phyloP scores from a whole-genome alignment of 1,284 basidiomycete species.

The Tetrapyrgos nigripes region DNA sequence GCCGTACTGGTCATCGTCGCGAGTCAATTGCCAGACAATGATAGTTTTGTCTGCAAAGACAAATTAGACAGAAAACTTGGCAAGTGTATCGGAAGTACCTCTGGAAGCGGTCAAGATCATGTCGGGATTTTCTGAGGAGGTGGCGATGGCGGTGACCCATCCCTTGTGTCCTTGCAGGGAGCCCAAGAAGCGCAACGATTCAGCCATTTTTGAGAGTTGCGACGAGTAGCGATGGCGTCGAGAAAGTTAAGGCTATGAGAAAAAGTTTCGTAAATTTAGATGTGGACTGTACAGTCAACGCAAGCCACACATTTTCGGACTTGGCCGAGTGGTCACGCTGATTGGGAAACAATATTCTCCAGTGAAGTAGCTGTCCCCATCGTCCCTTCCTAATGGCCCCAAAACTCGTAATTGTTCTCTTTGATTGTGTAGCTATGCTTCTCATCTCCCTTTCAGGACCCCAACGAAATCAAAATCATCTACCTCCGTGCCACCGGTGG shows the following conservation, averaged over 20 bases:
- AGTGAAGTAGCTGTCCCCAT: conserved; percentile 13
- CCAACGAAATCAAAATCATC: conserved; percentile 97
- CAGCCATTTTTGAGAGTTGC: conserved; percentile 75
- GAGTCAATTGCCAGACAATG: conserved; percentile 99
- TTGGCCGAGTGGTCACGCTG: too few relatives aligned
- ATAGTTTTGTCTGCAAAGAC: conserved; percentile 91
- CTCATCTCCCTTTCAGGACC: conserved; percentile 64
- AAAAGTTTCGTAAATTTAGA: too few relatives aligned
- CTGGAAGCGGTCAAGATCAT: conserved; percentile 97
- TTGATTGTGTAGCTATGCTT: not conserved
- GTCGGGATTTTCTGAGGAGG: conserved; percentile 96
- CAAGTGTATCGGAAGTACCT: conserved; percentile 58
- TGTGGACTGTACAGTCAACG: not conserved
- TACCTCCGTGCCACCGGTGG: conserved; percentile 99
- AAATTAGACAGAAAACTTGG: conserved; percentile 27
- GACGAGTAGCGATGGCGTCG: conserved; percentile 41
- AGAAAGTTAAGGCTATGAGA: too few relatives aligned
- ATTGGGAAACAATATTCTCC: not conserved
- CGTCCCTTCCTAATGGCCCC: conserved; percentile 65
- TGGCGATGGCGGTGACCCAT: conserved; percentile 97
- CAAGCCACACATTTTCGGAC: too few relatives aligned
- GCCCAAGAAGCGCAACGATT: conserved; percentile 91
- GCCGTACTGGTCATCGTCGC: conserved; percentile 92
- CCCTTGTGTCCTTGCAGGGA: conserved; percentile 95
- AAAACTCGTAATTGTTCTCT: conserved; percentile 65